Evolutionary conservation across 164 flowering plant species (phyloP).

Genomic region (Vitis riparia): DNA sequence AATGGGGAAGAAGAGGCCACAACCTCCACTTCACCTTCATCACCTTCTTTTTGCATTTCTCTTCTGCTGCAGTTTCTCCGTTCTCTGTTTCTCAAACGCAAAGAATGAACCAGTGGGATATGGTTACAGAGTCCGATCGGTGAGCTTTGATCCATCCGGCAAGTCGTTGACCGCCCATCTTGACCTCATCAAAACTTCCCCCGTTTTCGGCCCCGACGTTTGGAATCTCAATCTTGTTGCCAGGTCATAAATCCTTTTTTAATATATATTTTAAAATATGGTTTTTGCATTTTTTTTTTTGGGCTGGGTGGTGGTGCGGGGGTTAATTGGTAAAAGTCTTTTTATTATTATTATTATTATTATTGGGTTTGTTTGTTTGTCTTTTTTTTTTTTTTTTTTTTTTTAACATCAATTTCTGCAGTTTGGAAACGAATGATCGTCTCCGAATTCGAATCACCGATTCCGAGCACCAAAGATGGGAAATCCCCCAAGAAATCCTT

Average conservation of each 20-base stretch:
- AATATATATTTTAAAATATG: background rate
- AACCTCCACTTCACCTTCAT: too few species aligned
- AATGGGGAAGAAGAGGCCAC: too few species aligned
- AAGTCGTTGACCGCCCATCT: constrained; percentile 25
- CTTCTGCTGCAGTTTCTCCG: too few species aligned
- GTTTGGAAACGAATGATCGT: constrained; percentile 56
- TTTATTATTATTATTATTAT: background rate
- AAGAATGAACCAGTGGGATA: constrained; percentile 12
- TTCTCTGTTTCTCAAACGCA: background rate
- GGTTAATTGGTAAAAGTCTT: too few species aligned
- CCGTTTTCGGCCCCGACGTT: constrained; percentile 30
- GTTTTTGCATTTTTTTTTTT: too few species aligned
- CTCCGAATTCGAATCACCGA: constrained; percentile 64
- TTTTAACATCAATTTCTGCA: constrained; percentile 18
- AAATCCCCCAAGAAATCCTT: constrained; percentile 53
- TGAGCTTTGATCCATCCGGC: background rate
- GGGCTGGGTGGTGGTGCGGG: too few species aligned
- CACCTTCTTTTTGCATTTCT: too few species aligned
- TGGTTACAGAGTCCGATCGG: constrained; percentile 23
- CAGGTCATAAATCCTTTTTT: constrained; percentile 10
- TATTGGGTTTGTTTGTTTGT: background rate
- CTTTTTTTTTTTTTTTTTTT: too few species aligned
- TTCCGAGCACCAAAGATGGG: constrained; percentile 58
- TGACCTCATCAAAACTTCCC: constrained; percentile 19
- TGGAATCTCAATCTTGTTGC: constrained; percentile 21